Base-by-base conservation (phyloP, 2,329 filamentous ascomycete genomes). In the Penicillium sp. region DNA sequence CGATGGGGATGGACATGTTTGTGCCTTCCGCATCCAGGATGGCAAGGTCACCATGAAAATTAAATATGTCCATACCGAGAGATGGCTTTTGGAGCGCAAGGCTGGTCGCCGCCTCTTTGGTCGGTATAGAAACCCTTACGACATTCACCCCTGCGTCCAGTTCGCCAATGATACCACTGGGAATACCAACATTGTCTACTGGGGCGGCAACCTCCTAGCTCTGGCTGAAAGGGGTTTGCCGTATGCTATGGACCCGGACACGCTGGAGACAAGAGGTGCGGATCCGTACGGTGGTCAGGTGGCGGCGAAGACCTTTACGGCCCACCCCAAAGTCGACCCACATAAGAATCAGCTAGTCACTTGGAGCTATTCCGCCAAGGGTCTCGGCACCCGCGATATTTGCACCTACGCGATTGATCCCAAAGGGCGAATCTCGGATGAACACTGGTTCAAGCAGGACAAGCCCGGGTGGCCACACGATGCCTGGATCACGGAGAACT, bases 241-340 rank as follows among this genome's bases (percentile, higher is more conserved):
- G 11, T 35, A 35, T 4, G 31, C 11, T 2, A 35, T 35, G 58
- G 70, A 79, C 55, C 76, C 77, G 0, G 62, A 70, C 11, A 77
- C 76, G 0, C 65, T 79, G 0, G 74, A 77, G 26, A 79, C 77
- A 0, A 67, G 71, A 14, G 68, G 73, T 0, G 67, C 72, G 14
- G 75, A 77, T 55, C 74, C 77, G 29, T 78, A 76, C 58, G 70
- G 69, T 21, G 73, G 71, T 3, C 75, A 78, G 57, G 65, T 78
- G 1, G 62, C 68, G 23, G 64, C 71, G 1, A 75, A 73, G 6
- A 76, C 76, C 0, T 78, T 79, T 54, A 77, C 77, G 1, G 77
- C 77, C 5, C 77, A 80, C 59, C 78, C 77, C 0, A 80, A 80
- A 53, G 69, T 77, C 45, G 78, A 80, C 52, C 76, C 77, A 0